A percentile compares a stretch with the other conserved stretches of the same genome.
Evolutionary conservation across 805 yeast species (phyloP).

Genomic region (Candida yuanshanica): DNA sequence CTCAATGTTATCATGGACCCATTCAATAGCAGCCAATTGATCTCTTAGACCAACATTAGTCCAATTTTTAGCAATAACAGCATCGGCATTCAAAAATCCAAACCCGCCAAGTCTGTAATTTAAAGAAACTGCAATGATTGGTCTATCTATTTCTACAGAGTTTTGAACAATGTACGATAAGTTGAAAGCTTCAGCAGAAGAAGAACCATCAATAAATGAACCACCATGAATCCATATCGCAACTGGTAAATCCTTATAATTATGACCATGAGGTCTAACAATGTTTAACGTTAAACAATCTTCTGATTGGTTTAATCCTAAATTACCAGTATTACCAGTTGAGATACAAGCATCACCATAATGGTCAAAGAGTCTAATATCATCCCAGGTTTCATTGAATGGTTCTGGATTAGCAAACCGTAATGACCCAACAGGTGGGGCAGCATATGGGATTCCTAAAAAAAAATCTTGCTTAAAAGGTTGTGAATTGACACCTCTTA

Average conservation of each 20-base stretch:
- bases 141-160: conserved; percentile 16
- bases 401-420: conserved; percentile 23
- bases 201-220: conserved; percentile 25
- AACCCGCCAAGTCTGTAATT: conserved; percentile 33
- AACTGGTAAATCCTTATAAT: conserved; percentile 23
- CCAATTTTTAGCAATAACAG: conserved; percentile 18
- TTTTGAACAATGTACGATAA: conserved; percentile 14
- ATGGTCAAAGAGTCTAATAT: conserved; percentile 13
- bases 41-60: conserved; percentile 32
- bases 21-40: conserved; percentile 29
- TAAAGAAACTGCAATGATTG: conserved; percentile 29
- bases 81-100: conserved; percentile 28
- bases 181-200: conserved; percentile 12
- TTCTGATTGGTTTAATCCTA: conserved; percentile 17
- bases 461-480: conserved; percentile 14
- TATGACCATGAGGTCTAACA: conserved; percentile 18
- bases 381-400: conserved; percentile 13
- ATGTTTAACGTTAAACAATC: conserved; percentile 28
- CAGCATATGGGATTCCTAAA: conserved; percentile 26
- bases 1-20: conserved; percentile 30
- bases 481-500: conserved; percentile 9
- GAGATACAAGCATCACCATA: conserved; percentile 22
- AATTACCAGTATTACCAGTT: conserved; percentile 8
- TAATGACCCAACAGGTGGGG: conserved; percentile 23
- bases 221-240: conserved; percentile 34